These are phyloP conservation scores for Narthecium ossifragum DNA, from an alignment of 106 monocot species.

Conservation along the genomic window DNA sequence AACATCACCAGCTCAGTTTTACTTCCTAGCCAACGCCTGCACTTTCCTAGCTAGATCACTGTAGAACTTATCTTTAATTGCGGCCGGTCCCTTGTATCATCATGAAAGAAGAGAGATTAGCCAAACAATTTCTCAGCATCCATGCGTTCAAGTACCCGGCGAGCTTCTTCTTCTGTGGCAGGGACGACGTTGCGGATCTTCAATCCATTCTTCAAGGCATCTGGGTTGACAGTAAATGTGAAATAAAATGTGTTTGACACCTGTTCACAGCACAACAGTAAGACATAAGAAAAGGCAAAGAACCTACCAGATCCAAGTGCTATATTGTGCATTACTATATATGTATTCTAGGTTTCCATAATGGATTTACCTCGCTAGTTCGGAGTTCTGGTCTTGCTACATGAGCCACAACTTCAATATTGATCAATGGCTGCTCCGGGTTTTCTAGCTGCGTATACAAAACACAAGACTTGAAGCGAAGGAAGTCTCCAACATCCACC, in stretches of 20 bases:
- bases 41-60: no score
- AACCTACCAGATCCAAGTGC: background rate
- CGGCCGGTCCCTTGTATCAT: no score
- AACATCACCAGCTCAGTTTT: no score
- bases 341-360: background rate
- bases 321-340: no score
- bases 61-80: no score
- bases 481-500: constrained; percentile 98
- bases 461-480: constrained; percentile 94
- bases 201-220: constrained; percentile 59
- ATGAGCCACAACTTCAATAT: constrained; percentile 94
- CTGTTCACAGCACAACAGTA: constrained; percentile 25
- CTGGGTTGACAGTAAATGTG: constrained; percentile 68
- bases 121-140: constrained; percentile 62
- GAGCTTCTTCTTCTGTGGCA: constrained; percentile 92
- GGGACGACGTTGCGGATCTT: constrained; percentile 88
- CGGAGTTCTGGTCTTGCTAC: constrained; percentile 93
- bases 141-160: constrained; percentile 77
- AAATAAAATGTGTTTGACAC: constrained; percentile 96
- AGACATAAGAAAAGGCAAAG: background rate
- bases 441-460: constrained; percentile 84
- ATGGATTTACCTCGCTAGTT: constrained; percentile 61
- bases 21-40: no score
- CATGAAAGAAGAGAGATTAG: no score
- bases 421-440: constrained; percentile 72